Base-by-base conservation (phyloP, 2,329 filamentous ascomycete genomes). In the Ramularia endophylla region DNA sequence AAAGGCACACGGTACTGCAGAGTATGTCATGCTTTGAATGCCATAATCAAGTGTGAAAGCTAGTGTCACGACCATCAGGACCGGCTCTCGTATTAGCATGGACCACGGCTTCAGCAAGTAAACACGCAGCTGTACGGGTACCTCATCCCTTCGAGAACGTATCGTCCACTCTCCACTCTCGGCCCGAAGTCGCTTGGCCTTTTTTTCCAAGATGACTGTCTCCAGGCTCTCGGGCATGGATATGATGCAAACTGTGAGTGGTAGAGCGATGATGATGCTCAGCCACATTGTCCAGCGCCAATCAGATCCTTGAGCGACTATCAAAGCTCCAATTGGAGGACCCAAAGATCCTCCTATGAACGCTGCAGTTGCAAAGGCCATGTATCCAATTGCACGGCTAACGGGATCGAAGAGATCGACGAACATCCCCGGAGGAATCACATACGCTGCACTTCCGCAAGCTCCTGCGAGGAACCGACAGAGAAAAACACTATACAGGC, bases 381-480 rank as follows among this genome's bases (percentile, higher is more conserved):
- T 34, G 17, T 48, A 48, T 1, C 43, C 46, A 16, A 46, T 39
- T 4, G 46, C 42, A 12, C 46, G 35, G 3, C 46, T 43, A 1
- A 46, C 46, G 4, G 46, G 43, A 12, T 43, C 42, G 18, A 43
- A 43, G 9, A 48, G 19, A 36, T 48, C 46, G 25, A 48, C 39
- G 25, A 29, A 36, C 16, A 73, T 62, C 0, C 65, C 46, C 15
- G 71, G 71, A 2, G 72, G 65, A 38, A 77, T 70, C 0, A 67
- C 69, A 5, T 76, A 56, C 2, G 72, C 51, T n/a, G 51, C 67
- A 36, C 67, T 69, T 4, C 68, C 74, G 50, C 75, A 75, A 3
- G 71, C 47, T 1, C 75, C 75, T 1, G 66, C 65, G 5, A 78
- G 59, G 49, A 78, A 78, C 0, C 75, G 70, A 38, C 65, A 70